Evolutionary conservation across 331 rosid genomes (phyloP).

Genomic region (Cydonia oblonga): DNA sequence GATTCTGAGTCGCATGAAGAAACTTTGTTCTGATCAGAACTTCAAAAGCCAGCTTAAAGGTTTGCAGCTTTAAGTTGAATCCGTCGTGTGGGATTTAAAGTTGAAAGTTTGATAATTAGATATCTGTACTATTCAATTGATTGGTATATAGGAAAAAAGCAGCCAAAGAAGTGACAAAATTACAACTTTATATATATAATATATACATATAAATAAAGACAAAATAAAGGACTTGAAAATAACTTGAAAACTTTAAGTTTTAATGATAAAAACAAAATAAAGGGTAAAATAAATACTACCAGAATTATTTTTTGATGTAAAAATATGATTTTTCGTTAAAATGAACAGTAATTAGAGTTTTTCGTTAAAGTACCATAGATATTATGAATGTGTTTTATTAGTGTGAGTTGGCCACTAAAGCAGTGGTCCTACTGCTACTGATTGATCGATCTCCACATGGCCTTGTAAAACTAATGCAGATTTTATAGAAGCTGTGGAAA

Average conservation of each 20-base stretch:
- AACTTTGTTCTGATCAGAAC: slow-evolving; percentile 5
- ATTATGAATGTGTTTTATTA: slow-evolving; percentile 1
- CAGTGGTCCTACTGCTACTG: slow-evolving; percentile 28
- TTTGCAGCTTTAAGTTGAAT: slow-evolving; percentile 5
- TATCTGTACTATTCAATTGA: slow-evolving; percentile 13
- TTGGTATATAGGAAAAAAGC: slow-evolving; percentile 11
- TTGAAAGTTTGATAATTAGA: slow-evolving; percentile 1
- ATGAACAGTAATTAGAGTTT: too few species aligned
- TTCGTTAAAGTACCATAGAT: background rate
- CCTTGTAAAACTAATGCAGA: background rate
- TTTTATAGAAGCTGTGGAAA: background rate
- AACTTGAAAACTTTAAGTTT: too few species aligned
- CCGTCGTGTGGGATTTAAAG: background rate
- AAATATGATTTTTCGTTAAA: too few species aligned
- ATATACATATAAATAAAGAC: too few species aligned
- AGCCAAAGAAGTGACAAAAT: slow-evolving; percentile 29
- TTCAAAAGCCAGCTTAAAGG: background rate
- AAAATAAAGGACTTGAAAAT: too few species aligned
- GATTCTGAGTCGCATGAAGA: slow-evolving; percentile 17
- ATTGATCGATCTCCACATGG: slow-evolving; percentile 31
- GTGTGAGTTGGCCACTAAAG: slow-evolving; percentile 41
- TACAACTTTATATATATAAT: slow-evolving; percentile 17
- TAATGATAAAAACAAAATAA: too few species aligned
- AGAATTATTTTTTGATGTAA: too few species aligned
- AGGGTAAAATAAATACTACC: too few species aligned